Conservation (phyloP, 2,329 filamentous ascomycete species). For the Pyrenochaeta sp. region DNA sequence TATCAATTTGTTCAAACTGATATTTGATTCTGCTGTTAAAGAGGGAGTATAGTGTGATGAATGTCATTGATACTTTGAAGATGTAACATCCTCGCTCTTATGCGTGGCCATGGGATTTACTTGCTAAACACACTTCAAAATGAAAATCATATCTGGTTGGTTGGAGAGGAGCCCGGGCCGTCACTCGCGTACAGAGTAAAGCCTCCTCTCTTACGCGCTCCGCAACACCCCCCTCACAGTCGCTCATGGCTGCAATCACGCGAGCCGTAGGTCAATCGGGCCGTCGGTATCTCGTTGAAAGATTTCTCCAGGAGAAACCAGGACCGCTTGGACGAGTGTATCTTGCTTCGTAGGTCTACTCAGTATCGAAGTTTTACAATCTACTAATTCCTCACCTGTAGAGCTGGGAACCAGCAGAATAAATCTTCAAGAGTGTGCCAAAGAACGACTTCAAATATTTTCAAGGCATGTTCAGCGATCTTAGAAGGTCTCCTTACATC, state of each 20-base stretch:
- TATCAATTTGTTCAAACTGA: too few relatives aligned
- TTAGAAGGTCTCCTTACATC: conserved; percentile 17
- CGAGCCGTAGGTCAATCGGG: conserved; percentile 5
- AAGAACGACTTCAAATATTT: conserved; percentile 8
- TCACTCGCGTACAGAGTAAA: too few relatives aligned
- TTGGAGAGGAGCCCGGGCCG: too few relatives aligned
- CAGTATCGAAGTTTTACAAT: conserved; percentile 2
- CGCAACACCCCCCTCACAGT: too few relatives aligned
- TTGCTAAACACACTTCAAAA: too few relatives aligned
- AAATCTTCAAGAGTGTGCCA: conserved; percentile 19
- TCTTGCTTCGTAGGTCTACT: conserved; percentile 13
- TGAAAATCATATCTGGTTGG: too few relatives aligned
- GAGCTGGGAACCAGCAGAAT: conserved; percentile 12
- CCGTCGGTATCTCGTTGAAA: conserved; percentile 4
- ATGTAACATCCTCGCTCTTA: too few relatives aligned
- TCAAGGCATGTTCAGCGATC: conserved; percentile 15
- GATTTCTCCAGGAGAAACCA: conserved; percentile 17
- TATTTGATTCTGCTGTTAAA: too few relatives aligned
- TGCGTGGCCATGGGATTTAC: too few relatives aligned
- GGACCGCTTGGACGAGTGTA: conserved; percentile 11
- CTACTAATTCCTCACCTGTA: conserved; percentile 5
- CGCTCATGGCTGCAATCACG: neutral
- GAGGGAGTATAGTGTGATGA: too few relatives aligned
- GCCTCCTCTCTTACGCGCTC: too few relatives aligned
- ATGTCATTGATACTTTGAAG: too few relatives aligned